Evolutionary conservation across 1,284 basidiomycete species (phyloP).

Genomic region (Cryptococcus sp.): DNA sequence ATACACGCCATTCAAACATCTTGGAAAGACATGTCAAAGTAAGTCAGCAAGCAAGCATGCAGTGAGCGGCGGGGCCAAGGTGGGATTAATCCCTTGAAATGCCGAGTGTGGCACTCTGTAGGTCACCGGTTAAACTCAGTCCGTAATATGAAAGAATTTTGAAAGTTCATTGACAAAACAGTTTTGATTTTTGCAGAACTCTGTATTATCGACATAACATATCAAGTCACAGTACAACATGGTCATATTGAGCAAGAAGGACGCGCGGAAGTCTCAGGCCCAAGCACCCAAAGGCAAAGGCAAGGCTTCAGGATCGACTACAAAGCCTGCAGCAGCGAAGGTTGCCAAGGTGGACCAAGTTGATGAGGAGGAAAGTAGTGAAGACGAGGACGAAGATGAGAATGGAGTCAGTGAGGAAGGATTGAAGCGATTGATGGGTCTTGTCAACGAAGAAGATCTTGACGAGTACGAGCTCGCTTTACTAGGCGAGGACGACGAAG

Average conservation of each 20-base stretch:
- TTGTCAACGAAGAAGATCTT: constrained; percentile 58
- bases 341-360: constrained; percentile 17
- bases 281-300: constrained; percentile 8
- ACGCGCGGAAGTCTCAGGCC: constrained; percentile 24
- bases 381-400: constrained; percentile 70
- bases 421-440: constrained; percentile 34
- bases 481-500: constrained; percentile 64
- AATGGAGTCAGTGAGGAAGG: constrained; percentile 71
- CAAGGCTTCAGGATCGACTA: constrained; percentile 19
- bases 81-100: background rate
- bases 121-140: background rate
- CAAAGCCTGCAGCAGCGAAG: background rate
- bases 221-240: constrained; percentile 17
- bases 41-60: constrained; percentile 2
- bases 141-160: constrained; percentile 12
- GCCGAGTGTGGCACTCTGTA: background rate
- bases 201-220: background rate
- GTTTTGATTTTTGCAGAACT: background rate
- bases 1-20: no score
- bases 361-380: constrained; percentile 35
- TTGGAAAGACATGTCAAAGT: no score
- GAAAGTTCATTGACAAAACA: constrained; percentile 1
- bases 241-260: constrained; percentile 41
- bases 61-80: background rate
- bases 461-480: constrained; percentile 71